Conservation (phyloP, 768 basidiomycete species). For the Multifurca ochricompacta region DNA sequence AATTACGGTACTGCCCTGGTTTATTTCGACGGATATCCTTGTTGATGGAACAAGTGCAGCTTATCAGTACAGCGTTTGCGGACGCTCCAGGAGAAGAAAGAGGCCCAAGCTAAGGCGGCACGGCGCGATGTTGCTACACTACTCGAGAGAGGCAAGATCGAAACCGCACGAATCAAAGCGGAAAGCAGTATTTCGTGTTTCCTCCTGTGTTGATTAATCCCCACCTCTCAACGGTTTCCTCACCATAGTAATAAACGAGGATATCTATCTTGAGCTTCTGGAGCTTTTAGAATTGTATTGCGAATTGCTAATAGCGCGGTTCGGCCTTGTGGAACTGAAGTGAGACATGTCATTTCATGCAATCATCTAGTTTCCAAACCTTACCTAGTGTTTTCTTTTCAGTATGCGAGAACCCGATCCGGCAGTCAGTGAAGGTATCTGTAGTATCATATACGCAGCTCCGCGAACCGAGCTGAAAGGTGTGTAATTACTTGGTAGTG, state of each 20-base stretch:
- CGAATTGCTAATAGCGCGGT: constrained; percentile 88
- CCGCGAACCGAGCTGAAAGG: constrained; percentile 89
- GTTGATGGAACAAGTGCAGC: constrained; percentile 30
- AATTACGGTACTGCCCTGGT: constrained; percentile 33
- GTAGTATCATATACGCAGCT: constrained; percentile 83
- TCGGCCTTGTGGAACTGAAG: constrained; percentile 87
- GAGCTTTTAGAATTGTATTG: constrained; percentile 93
- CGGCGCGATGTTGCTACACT: constrained; percentile 77
- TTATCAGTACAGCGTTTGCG: constrained; percentile 80
- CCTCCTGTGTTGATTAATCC: constrained; percentile 18
- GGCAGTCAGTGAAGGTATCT: constrained; percentile 79
- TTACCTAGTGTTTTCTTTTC: neutral
- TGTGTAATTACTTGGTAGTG: constrained; percentile 23
- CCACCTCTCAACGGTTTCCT: constrained; percentile 7
- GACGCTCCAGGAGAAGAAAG: constrained; percentile 87
- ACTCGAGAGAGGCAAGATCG: constrained; percentile 70
- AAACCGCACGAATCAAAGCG: constrained; percentile 79
- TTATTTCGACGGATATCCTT: neutral
- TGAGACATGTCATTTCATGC: constrained; percentile 35
- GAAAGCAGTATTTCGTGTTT: constrained; percentile 59
- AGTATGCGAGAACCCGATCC: constrained; percentile 83
- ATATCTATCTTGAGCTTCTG: constrained; percentile 77
- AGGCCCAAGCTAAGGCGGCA: constrained; percentile 66
- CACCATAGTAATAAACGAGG: constrained; percentile 68
- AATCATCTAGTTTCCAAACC: neutral